Evolutionary conservation across 2,329 filamentous ascomycete species (phyloP), one percentile per base, ranked within the genome.

Genomic region (Leptodontidium sp.): DNA sequence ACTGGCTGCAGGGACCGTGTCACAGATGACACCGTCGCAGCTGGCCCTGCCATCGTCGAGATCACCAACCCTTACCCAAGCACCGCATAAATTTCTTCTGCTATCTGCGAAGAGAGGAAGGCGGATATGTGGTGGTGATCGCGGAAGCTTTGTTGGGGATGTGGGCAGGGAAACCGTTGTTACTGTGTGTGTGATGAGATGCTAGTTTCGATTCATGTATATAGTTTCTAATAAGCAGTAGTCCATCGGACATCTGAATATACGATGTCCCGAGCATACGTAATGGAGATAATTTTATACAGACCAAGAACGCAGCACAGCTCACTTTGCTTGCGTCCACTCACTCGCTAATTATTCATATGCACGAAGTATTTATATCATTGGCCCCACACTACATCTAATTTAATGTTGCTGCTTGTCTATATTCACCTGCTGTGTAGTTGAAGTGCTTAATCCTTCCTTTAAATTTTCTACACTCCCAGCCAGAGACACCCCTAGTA

Each of bases 1-100:
- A 81, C 80, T 7, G 77, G 74, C 29, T 78, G 79, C 72, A 76
- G 77, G 26, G 76, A 77, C 21, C 68, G 70, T 15, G 77, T 80
- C 52, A 77, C 72, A 6, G 80, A 81, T 68, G 78, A 81, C 45
- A 79, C 75, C 17, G 75, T 80, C 55, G 75, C 76, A 40, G 80
- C 80, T 55, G 80, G 80, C 0, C 78, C 78, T 9, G 76, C 75
- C 11, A 73, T 78, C 47, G 63, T 79, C 24, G 76, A 79, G 69
- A 72, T 78, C 52, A 70, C 67, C 45, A 74, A 73, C 65, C 50
- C 61, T 55, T 68, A 68, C 66, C 66, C 66, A 58, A 61, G 24
- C 50, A 58, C 63, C 24, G 62, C 62, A 55, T 65, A 65, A 65
- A 58, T 47, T 26, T 57, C 24, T 47, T n/a, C 15, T 15, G 59